phyloP scores from a whole-genome alignment of 805 yeast species.

The Ogataea chonburiensis region DNA sequence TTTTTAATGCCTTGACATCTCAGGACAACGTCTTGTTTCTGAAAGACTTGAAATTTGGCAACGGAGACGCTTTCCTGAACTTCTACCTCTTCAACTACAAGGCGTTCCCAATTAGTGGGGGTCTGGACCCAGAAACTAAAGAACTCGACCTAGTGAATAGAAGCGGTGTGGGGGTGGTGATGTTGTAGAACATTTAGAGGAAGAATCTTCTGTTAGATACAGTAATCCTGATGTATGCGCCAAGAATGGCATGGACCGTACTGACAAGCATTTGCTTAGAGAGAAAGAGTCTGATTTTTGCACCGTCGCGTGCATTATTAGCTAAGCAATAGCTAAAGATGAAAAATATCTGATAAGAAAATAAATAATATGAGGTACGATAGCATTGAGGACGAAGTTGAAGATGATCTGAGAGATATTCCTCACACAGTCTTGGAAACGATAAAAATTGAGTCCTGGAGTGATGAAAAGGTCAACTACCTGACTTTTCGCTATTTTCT shows the following conservation, averaged over 20 bases:
- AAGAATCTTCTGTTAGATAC: no score
- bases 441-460: slow-evolving; percentile 26
- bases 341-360: not conserved
- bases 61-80: slow-evolving; percentile 90
- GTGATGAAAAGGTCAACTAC: slow-evolving; percentile 23
- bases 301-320: no score
- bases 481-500: slow-evolving; percentile 39
- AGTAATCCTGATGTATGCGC: no score
- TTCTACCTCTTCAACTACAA: slow-evolving; percentile 90
- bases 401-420: slow-evolving; percentile 30
- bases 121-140: slow-evolving; percentile 57
- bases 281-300: no score
- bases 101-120: slow-evolving; percentile 79
- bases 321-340: no score
- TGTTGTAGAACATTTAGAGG: slow-evolving; percentile 48
- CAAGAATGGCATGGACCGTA: no score
- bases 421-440: slow-evolving; percentile 36
- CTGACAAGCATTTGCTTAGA: no score
- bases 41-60: slow-evolving; percentile 81
- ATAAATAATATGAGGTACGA: slow-evolving; percentile 8
- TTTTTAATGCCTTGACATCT: slow-evolving; percentile 87
- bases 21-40: slow-evolving; percentile 88
- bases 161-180: slow-evolving; percentile 89
- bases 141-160: slow-evolving; percentile 51
- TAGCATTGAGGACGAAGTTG: slow-evolving; percentile 4